phyloP scores from a whole-genome alignment of 2,329 filamentous ascomycete genomes.

The Davidsoniella neocaledoniae region DNA sequence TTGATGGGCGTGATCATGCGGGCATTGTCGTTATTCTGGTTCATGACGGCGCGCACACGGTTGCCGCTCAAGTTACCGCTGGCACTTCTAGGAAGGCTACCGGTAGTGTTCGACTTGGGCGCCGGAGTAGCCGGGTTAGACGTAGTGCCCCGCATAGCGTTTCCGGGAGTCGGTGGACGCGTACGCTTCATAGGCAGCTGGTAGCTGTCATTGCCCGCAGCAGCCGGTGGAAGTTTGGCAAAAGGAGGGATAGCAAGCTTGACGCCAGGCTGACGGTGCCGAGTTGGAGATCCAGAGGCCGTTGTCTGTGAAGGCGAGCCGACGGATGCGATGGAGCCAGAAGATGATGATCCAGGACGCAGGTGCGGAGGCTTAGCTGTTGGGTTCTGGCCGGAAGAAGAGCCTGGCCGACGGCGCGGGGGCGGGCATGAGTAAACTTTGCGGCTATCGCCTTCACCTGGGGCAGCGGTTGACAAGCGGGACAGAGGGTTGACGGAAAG shows the following conservation, averaged over 20 bases:
- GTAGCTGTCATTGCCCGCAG: not conserved
- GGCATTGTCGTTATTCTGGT: constrained; percentile 5
- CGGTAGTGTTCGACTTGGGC: not conserved
- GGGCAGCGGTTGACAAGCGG: not conserved
- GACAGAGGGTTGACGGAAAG: constrained; percentile 2
- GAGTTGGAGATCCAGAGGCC: constrained; percentile 2
- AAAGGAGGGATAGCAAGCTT: constrained; percentile 1
- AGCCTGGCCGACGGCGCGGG: not conserved
- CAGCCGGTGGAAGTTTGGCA: not conserved
- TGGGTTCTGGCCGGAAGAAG: no score
- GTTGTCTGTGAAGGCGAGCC: not conserved
- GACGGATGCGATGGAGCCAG: not conserved
- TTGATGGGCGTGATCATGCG: constrained; percentile 10
- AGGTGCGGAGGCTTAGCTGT: not conserved
- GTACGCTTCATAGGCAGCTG: constrained; percentile 1
- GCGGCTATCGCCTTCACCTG: not conserved
- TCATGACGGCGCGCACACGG: not conserved
- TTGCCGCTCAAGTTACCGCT: not conserved
- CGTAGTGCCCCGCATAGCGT: not conserved
- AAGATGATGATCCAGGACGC: not conserved
- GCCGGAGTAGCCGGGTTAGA: not conserved
- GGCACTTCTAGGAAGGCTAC: not conserved
- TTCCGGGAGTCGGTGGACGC: not conserved
- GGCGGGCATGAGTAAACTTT: constrained; percentile 9
- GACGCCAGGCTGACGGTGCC: not conserved